These are phyloP conservation scores for Populus hybrid DNA, from an alignment of 441 rosid species.

Conservation along the genomic window DNA sequence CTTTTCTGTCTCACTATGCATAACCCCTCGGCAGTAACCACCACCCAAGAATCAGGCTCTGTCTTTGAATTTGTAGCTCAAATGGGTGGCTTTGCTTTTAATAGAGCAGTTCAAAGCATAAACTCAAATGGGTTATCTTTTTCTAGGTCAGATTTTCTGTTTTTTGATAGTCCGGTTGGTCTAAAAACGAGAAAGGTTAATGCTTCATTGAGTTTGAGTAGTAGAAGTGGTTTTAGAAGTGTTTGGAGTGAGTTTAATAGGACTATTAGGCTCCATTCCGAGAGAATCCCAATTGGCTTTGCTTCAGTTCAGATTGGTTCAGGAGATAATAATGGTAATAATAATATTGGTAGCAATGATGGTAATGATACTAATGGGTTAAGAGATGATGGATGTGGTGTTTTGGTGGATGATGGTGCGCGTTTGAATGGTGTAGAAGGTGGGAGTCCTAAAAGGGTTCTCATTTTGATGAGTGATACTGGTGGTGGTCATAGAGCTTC, in stretches of 20 bases:
- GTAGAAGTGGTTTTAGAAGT: slow-evolving; percentile 37
- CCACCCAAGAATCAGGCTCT: slow-evolving; percentile 49
- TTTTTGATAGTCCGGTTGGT: slow-evolving; percentile 33
- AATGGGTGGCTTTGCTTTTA: slow-evolving; percentile 43
- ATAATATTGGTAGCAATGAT: slow-evolving; percentile 24
- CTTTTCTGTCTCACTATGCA: slow-evolving; percentile 33
- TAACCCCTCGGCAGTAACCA: slow-evolving; percentile 43
- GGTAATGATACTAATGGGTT: slow-evolving; percentile 33
- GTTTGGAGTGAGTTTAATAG: slow-evolving; percentile 59
- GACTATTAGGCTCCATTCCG: slow-evolving; percentile 59
- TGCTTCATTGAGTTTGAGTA: slow-evolving; percentile 51
- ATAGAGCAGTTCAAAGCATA: slow-evolving; percentile 20
- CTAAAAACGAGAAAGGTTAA: slow-evolving; percentile 32
- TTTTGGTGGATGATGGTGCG: slow-evolving; percentile 52
- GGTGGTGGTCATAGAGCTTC: slow-evolving; percentile 99
- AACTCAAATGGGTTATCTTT: slow-evolving; percentile 36
- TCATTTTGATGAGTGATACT: slow-evolving; percentile 97
- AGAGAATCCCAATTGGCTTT: slow-evolving; percentile 74
- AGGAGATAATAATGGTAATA: slow-evolving; percentile 36
- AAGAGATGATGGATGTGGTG: slow-evolving; percentile 46
- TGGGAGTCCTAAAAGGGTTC: slow-evolving; percentile 62
- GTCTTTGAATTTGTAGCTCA: slow-evolving; percentile 46
- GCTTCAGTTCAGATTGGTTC: slow-evolving; percentile 56
- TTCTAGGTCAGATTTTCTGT: slow-evolving; percentile 46
- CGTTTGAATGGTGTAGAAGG: slow-evolving; percentile 46